phyloP scores from a whole-genome alignment of 306 rosid genomes.

The Medicago truncatula region DNA sequence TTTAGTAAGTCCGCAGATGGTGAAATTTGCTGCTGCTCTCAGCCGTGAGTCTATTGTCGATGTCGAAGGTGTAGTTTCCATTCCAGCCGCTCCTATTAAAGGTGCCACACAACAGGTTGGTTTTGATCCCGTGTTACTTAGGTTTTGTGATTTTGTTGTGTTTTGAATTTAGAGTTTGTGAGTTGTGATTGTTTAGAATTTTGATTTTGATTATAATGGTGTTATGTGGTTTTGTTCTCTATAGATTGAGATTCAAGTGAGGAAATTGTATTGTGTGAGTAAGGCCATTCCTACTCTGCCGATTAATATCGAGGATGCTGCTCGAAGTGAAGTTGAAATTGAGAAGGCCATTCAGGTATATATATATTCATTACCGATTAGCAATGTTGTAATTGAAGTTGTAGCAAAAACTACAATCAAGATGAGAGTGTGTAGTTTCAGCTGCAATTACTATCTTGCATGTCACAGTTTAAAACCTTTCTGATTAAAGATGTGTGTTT shows the following conservation, averaged over 20 bases:
- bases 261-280: conserved; percentile 66
- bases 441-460: conserved; percentile 2
- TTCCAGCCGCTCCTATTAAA: conserved; percentile 67
- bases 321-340: conserved; percentile 79
- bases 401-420: neutral
- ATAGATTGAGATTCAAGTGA: conserved; percentile 91
- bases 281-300: conserved; percentile 79
- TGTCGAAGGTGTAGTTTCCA: conserved; percentile 69
- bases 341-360: conserved; percentile 75
- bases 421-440: neutral
- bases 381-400: neutral
- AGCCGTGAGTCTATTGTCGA: conserved; percentile 87
- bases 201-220: conserved; percentile 1
- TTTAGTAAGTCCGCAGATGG: conserved; percentile 82
- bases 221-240: conserved; percentile 9
- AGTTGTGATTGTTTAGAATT: neutral
- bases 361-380: conserved; percentile 22
- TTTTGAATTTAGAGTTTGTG: conserved; percentile 20
- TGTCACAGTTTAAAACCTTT: neutral
- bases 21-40: conserved; percentile 69
- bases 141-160: neutral
- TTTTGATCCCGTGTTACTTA: neutral
- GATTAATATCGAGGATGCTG: conserved; percentile 86
- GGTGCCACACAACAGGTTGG: conserved; percentile 84
- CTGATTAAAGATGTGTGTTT: neutral